Evolutionary conservation across 1,139 yeast species (phyloP).

Genomic region (Wickerhamomyces sp.): DNA sequence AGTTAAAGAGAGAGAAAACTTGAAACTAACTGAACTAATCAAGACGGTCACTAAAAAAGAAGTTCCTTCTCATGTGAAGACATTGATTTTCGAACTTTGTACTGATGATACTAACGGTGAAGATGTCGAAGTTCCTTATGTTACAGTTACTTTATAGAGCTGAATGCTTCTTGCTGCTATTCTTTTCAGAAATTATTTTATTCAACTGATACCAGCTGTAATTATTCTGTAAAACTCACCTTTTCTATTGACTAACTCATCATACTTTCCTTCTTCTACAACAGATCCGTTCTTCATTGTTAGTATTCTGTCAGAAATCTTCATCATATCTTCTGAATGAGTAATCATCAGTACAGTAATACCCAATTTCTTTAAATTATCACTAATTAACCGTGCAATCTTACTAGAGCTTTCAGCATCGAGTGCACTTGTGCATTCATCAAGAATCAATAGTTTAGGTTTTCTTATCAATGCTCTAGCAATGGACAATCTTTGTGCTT

Average conservation of each 20-base stretch:
- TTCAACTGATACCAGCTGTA: constrained; percentile 15
- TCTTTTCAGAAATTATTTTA: too few relatives aligned
- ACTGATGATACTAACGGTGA: constrained; percentile 91
- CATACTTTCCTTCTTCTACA: constrained; percentile 34
- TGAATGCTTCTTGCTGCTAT: too few relatives aligned
- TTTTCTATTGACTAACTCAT: constrained; percentile 20
- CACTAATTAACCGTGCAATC: constrained; percentile 40
- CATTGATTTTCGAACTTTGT: constrained; percentile 82
- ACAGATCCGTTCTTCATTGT: constrained; percentile 42
- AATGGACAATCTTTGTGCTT: constrained; percentile 69
- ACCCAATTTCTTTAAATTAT: constrained; percentile 28
- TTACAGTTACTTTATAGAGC: constrained; percentile 50
- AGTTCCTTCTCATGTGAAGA: constrained; percentile 67
- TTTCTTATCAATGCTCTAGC: constrained; percentile 66
- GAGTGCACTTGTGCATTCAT: constrained; percentile 78
- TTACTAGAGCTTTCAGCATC: constrained; percentile 50
- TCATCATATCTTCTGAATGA: constrained; percentile 57
- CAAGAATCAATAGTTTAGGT: constrained; percentile 62
- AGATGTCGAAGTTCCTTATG: constrained; percentile 92
- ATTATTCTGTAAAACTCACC: constrained; percentile 26
- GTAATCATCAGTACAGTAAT: constrained; percentile 50
- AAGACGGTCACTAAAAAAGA: constrained; percentile 83
- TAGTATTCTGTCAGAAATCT: constrained; percentile 38
- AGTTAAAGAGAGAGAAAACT: constrained; percentile 65
- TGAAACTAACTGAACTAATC: constrained; percentile 70